A percentile compares a stretch with the other conserved stretches of the same genome.
phyloP scores from a whole-genome alignment of 164 flowering plant genomes.

The Vitis vinifera region DNA sequence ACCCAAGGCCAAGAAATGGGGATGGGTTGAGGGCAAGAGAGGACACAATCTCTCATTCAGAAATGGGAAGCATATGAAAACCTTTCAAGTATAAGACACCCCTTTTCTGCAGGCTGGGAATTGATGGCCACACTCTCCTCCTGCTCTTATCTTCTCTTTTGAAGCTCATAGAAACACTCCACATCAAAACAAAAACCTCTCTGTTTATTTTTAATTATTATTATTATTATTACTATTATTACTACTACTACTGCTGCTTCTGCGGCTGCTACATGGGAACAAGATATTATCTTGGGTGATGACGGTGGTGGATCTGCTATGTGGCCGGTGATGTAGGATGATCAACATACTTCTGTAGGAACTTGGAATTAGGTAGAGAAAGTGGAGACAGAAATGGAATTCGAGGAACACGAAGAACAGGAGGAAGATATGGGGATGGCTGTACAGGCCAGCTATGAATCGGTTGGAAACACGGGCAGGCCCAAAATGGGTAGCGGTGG shows the following conservation, averaged over 20 bases:
- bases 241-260: too few relatives aligned
- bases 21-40: not conserved
- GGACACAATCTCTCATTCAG: not conserved
- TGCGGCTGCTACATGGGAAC: too few relatives aligned
- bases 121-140: conserved; percentile 55
- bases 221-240: too few relatives aligned
- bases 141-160: conserved; percentile 37
- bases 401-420: conserved; percentile 55
- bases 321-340: conserved; percentile 1
- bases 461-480: conserved; percentile 22
- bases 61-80: conserved; percentile 27
- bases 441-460: conserved; percentile 35
- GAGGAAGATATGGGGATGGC: conserved; percentile 49
- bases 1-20: not conserved
- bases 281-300: not conserved
- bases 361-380: not conserved
- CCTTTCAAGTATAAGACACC: conserved; percentile 22
- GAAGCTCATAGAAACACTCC: too few relatives aligned
- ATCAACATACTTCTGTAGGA: not conserved
- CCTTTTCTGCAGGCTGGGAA: conserved; percentile 31
- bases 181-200: not conserved
- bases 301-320: not conserved
- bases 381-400: conserved; percentile 21
- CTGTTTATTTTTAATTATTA: not conserved
- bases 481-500: conserved; percentile 14